These are phyloP conservation scores for Dispira simplex DNA, from an alignment of 192 early-diverging fungal genomes.

Conservation along the genomic window DNA sequence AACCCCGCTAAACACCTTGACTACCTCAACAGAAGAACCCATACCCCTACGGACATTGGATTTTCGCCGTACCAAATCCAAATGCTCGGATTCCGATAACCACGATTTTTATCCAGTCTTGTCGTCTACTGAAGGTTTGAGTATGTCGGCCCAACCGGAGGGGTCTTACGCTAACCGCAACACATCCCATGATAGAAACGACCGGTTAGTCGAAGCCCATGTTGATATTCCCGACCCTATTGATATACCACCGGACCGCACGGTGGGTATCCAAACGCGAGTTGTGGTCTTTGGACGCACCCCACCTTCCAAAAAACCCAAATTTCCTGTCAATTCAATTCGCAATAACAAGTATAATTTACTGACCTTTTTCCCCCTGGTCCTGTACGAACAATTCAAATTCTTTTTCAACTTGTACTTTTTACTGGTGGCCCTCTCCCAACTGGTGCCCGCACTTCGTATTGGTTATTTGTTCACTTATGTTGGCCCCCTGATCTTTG, in stretches of 20 bases:
- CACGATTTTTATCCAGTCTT: background rate
- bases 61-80: slow-evolving; percentile 1
- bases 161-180: background rate
- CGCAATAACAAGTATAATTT: slow-evolving; percentile 80
- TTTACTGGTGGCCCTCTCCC: slow-evolving; percentile 78
- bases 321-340: slow-evolving; percentile 65
- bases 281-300: background rate
- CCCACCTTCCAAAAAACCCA: background rate
- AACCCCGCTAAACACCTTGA: background rate
- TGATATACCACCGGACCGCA: background rate
- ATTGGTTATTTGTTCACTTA: slow-evolving; percentile 81
- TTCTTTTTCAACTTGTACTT: slow-evolving; percentile 96
- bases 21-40: background rate
- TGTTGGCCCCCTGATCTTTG: slow-evolving; percentile 87
- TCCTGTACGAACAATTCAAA: slow-evolving; percentile 84
- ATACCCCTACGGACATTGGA: slow-evolving; percentile 3
- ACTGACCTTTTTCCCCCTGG: slow-evolving; percentile 61
- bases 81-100: slow-evolving; percentile 3
- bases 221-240: slow-evolving; percentile 6
- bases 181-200: background rate
- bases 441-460: slow-evolving; percentile 72
- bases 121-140: background rate
- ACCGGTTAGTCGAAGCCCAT: background rate
- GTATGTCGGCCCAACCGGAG: background rate
- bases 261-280: background rate